A percentile compares a stretch with the other conserved stretches of the same genome.
These are phyloP conservation scores for Tylopilus plumbeoviolaceoides DNA, from an alignment of 768 basidiomycete species.

Conservation along the genomic window DNA sequence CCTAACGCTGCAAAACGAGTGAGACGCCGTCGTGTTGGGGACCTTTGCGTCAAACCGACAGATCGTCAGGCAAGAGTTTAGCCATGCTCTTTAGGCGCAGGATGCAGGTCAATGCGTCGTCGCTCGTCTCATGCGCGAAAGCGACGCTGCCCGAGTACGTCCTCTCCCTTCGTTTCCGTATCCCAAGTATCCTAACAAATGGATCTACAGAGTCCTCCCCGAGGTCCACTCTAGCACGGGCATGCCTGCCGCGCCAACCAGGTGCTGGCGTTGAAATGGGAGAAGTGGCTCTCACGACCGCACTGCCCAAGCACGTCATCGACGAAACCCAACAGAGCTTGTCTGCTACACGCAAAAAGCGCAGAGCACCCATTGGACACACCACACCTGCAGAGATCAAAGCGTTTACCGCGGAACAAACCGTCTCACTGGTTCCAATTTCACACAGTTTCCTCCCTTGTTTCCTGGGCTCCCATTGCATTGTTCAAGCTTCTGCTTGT, in stretches of 20 bases:
- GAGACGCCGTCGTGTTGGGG: constrained; percentile 91
- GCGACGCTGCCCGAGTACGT: constrained; percentile 95
- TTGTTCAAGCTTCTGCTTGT: too few relatives aligned
- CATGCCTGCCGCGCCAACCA: constrained; percentile 49
- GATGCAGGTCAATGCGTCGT: constrained; percentile 95
- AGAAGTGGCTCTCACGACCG: constrained; percentile 50
- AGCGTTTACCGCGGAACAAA: constrained; percentile 63
- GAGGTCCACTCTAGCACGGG: constrained; percentile 93
- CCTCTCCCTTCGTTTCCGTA: neutral
- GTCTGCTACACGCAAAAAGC: constrained; percentile 87
- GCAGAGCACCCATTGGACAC: constrained; percentile 79
- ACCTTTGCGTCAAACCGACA: constrained; percentile 86
- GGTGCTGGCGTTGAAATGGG: constrained; percentile 83
- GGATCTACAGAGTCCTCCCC: constrained; percentile 66
- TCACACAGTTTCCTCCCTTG: too few relatives aligned
- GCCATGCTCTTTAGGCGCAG: constrained; percentile 91
- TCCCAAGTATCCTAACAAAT: constrained; percentile 6
- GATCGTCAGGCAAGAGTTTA: constrained; percentile 86
- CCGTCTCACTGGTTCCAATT: too few relatives aligned
- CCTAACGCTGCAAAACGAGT: constrained; percentile 91
- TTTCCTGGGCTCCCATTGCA: too few relatives aligned
- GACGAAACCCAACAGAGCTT: constrained; percentile 64
- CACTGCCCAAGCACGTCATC: constrained; percentile 59
- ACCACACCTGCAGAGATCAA: constrained; percentile 66
- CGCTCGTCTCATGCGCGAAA: constrained; percentile 88